Conservation (phyloP, 805 yeast species). For the Zygosaccharomyces siamensis region DNA sequence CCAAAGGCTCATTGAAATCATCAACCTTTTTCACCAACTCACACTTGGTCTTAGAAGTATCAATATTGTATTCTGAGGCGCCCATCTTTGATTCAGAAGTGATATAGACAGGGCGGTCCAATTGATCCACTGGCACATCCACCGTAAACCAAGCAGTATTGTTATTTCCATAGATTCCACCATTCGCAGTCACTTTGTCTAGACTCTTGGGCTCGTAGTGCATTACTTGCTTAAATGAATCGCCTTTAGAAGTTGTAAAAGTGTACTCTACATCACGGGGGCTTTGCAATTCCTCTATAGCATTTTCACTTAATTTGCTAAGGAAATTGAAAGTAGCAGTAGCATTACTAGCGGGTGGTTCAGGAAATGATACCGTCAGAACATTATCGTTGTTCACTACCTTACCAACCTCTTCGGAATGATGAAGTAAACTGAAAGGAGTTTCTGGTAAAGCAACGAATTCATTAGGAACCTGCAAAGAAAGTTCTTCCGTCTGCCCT, state of each 20-base stretch:
- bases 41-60: conserved; percentile 17
- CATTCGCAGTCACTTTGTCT: conserved; percentile 21
- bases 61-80: conserved; percentile 17
- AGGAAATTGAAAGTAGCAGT: conserved; percentile 27
- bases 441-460: conserved; percentile 21
- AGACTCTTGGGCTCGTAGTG: conserved; percentile 20
- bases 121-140: conserved; percentile 24
- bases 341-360: conserved; percentile 9
- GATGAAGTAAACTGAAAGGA: conserved; percentile 18
- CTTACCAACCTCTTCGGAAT: conserved; percentile 19
- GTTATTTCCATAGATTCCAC: conserved; percentile 22
- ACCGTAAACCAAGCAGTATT: conserved; percentile 30
- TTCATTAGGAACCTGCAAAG: conserved; percentile 24
- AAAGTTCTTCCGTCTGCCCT: conserved; percentile 19
- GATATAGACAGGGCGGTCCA: conserved; percentile 19
- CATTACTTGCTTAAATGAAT: conserved; percentile 17
- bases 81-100: conserved; percentile 17
- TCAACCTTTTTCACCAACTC: conserved; percentile 26
- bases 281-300: conserved; percentile 13
- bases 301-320: conserved; percentile 19
- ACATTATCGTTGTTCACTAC: conserved; percentile 20
- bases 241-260: conserved; percentile 23
- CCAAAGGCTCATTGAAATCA: conserved; percentile 24
- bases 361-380: conserved; percentile 20
- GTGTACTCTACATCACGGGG: conserved; percentile 20